Evolutionary conservation across 2,329 filamentous ascomycete genomes (phyloP).

Genomic region (Verticillium isaacii): DNA sequence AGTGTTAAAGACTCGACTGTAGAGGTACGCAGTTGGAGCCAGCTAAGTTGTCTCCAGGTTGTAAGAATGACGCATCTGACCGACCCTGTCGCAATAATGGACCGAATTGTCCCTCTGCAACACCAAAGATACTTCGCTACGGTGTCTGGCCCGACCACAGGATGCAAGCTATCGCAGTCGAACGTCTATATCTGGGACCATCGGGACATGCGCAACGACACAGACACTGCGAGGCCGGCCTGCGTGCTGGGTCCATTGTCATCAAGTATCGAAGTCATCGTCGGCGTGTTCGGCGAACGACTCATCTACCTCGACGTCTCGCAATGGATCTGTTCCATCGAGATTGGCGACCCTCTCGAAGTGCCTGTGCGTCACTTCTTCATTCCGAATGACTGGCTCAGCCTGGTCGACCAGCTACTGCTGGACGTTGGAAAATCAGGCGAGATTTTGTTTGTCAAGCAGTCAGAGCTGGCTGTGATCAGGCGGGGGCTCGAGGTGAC

Average conservation of each 20-base stretch:
- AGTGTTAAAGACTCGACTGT: too few species aligned
- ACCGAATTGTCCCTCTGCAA: too few species aligned
- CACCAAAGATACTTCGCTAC: too few species aligned
- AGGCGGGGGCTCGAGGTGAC: slow-evolving; percentile 14
- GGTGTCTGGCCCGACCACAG: too few species aligned
- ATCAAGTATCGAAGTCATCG: background rate
- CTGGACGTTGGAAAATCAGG: slow-evolving; percentile 7
- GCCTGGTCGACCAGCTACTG: slow-evolving; percentile 4
- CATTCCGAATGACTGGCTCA: slow-evolving; percentile 16
- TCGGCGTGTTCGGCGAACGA: background rate
- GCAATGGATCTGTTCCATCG: slow-evolving; percentile 5
- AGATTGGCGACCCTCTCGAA: background rate
- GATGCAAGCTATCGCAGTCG: too few species aligned
- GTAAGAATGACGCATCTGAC: too few species aligned
- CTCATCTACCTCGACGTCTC: slow-evolving; percentile 7
- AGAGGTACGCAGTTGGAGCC: too few species aligned
- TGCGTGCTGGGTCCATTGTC: background rate
- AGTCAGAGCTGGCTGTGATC: slow-evolving; percentile 14
- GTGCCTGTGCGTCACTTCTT: slow-evolving; percentile 15
- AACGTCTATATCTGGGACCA: too few species aligned
- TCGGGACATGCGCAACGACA: too few species aligned
- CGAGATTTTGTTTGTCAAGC: slow-evolving; percentile 11
- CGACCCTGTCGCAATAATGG: too few species aligned
- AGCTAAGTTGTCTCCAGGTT: too few species aligned
- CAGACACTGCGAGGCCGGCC: too few species aligned